Base-by-base conservation (phyloP, 106 monocot species). In the Alisma plantagoaquatica region DNA sequence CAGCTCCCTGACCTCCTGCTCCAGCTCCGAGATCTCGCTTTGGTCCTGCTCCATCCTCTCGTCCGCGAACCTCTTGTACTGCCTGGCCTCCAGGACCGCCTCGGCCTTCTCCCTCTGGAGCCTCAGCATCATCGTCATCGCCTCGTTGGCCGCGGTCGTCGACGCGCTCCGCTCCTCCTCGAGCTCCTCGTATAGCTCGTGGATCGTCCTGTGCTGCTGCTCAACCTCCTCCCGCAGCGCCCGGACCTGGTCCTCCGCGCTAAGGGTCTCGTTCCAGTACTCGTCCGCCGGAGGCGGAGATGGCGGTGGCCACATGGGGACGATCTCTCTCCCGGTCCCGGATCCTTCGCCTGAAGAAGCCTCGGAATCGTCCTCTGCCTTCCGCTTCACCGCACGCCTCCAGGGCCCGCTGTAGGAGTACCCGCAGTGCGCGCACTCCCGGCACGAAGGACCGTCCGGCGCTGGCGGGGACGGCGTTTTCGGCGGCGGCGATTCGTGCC, bases 61-160 rank as follows among this genome's bases (percentile, higher is more conserved):
- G 60, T 73, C 73, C 11, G 73, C 66, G 45, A 55, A 67, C 3
- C 66, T 44, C 54, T 42, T 46, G 60, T 60, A 73, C 38, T 73
- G 73, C 10, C 73, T 65, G 11, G 49, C 53, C 66, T 73, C 73
- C 73, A 73, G 60, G 41, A 24, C 48, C 15, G 29, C 66, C 54
- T 66, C 73, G 20, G 66, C 73, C 73, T 73, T 73, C 73, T 73
- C 73, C 10, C 66, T 59, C 66, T 73, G 73, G 17, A 73, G 60
- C 10, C 73, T 59, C 25, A 61, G 61, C 47, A 73, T 73, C 73
- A 73, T 73, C 30, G 61, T 48, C 73, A 73, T 73, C 6, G 73
- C 53, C 60, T 73, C 73, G 61, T 31, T 66, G 18, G 73, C 61
- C 10, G 73, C 66, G 15, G 73, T 31, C 16, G 66, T 23, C 27